Conservation (phyloP, 2,329 filamentous ascomycete species). For the Aureobasidium sp. region DNA sequence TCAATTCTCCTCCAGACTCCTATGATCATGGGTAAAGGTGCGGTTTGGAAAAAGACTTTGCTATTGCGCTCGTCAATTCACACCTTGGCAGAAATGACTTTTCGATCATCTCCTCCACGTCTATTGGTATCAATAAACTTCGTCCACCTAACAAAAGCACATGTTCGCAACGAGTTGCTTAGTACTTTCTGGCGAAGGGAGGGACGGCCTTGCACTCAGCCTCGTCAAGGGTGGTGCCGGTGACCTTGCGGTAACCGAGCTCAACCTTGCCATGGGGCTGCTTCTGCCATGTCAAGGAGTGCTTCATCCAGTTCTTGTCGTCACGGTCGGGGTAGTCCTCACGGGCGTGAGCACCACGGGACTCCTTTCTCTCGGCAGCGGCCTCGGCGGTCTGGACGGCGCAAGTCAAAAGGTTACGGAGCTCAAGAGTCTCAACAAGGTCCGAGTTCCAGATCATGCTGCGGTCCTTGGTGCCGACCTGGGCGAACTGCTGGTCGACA, state of each 20-base stretch:
- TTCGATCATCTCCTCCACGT: background rate
- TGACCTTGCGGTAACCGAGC: conserved; percentile 76
- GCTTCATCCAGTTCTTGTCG: conserved; percentile 98
- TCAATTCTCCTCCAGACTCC: background rate
- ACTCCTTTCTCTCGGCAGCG: conserved; percentile 92
- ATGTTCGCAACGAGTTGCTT: conserved; percentile 1
- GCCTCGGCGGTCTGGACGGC: conserved; percentile 86
- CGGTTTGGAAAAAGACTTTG: background rate
- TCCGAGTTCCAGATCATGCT: conserved; percentile 99
- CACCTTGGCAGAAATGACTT: background rate
- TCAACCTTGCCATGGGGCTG: conserved; percentile 79
- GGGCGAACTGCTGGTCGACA: conserved; percentile 69
- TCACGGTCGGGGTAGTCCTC: conserved; percentile 96
- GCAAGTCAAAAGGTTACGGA: conserved; percentile 93
- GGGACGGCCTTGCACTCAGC: conserved; percentile 92
- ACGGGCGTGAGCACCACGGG: conserved; percentile 89
- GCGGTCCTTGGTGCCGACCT: conserved; percentile 93
- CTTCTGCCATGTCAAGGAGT: conserved; percentile 95
- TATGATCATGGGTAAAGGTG: background rate
- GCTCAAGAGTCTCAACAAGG: conserved; percentile 89
- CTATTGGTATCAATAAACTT: background rate
- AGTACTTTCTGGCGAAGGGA: conserved; percentile 38
- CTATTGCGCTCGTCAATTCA: background rate
- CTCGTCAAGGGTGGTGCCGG: conserved; percentile 79
- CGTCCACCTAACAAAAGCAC: background rate